Conservation (phyloP, 2,329 filamentous ascomycete species). For the Aspergillus oerlinghausenensis region DNA sequence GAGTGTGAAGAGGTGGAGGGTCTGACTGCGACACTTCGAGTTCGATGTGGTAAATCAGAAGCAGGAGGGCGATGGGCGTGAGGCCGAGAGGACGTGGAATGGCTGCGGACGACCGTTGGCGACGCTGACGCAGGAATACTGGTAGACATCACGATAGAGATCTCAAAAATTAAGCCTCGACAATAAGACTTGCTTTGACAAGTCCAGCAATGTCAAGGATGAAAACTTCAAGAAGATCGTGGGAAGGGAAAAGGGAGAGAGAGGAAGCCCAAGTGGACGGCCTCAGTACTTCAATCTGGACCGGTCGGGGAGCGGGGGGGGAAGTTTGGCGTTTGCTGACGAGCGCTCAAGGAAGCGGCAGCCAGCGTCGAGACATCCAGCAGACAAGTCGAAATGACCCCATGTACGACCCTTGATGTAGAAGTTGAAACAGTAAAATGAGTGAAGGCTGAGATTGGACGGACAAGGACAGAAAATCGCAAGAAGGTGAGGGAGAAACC, state of each 20-base stretch:
- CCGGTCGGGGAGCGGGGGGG: slow-evolving; percentile 21
- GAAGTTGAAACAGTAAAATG: not conserved
- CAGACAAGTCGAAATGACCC: slow-evolving; percentile 10
- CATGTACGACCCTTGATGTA: slow-evolving; percentile 10
- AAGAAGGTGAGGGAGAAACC: not conserved
- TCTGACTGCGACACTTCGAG: slow-evolving; percentile 43
- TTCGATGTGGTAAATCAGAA: slow-evolving; percentile 43
- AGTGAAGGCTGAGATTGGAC: not conserved
- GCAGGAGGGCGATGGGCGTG: slow-evolving; percentile 37
- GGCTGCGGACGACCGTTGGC: slow-evolving; percentile 46
- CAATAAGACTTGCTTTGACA: slow-evolving; percentile 10
- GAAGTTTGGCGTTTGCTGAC: slow-evolving; percentile 19
- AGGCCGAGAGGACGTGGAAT: slow-evolving; percentile 46
- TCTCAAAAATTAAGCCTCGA: slow-evolving; percentile 5
- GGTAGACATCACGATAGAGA: slow-evolving; percentile 39
- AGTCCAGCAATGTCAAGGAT: slow-evolving; percentile 8
- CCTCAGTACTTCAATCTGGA: slow-evolving; percentile 8
- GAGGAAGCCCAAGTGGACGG: slow-evolving; percentile 10
- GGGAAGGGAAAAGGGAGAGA: not conserved
- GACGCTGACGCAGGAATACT: slow-evolving; percentile 43
- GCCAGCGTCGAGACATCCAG: slow-evolving; percentile 11
- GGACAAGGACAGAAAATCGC: not conserved
- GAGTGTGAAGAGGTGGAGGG: slow-evolving; percentile 35
- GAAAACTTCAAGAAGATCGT: not conserved
- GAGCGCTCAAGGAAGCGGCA: slow-evolving; percentile 13